A percentile compares a stretch with the other conserved stretches of the same genome.
Conservation (phyloP, 306 rosid genomes). For the Biancaea sappan region DNA sequence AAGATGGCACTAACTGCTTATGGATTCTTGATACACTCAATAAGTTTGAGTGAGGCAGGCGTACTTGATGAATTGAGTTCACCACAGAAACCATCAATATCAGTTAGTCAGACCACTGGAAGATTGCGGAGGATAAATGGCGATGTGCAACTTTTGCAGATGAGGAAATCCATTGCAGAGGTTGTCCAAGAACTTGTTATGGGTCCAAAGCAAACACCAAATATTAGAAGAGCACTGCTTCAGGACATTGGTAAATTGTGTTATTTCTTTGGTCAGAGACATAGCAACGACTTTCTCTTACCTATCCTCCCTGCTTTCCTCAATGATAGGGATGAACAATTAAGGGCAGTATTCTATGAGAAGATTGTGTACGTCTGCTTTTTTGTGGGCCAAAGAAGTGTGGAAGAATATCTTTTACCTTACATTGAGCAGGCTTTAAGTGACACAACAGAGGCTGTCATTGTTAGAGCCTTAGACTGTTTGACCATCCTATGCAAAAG, state of each 20-base stretch:
- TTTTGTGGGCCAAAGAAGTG: slow-evolving; percentile 98
- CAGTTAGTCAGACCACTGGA: slow-evolving; percentile 68
- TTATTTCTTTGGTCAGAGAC: slow-evolving; percentile 95
- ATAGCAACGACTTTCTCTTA: slow-evolving; percentile 90
- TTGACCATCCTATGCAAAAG: slow-evolving; percentile 79
- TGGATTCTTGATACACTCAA: slow-evolving; percentile 88
- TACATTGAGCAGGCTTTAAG: slow-evolving; percentile 94
- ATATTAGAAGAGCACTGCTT: slow-evolving; percentile 94
- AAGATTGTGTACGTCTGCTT: slow-evolving; percentile 94
- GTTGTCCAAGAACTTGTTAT: slow-evolving; percentile 98
- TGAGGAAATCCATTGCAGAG: slow-evolving; percentile 96
- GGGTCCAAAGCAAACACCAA: slow-evolving; percentile 99
- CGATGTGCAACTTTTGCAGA: slow-evolving; percentile 70
- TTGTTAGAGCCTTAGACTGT: slow-evolving; percentile 90
- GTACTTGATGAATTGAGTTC: slow-evolving; percentile 84
- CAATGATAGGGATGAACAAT: slow-evolving; percentile 90
- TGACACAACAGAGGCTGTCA: slow-evolving; percentile 79
- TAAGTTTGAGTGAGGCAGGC: slow-evolving; percentile 96
- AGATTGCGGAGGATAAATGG: slow-evolving; percentile 60
- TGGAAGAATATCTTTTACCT: slow-evolving; percentile 97
- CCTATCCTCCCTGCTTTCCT: slow-evolving; percentile 97
- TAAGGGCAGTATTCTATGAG: slow-evolving; percentile 88
- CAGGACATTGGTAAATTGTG: slow-evolving; percentile 89
- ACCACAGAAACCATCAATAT: slow-evolving; percentile 55
- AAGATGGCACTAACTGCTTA: slow-evolving; percentile 91